Evolutionary conservation across 305 asterid species (phyloP).

Genomic region (Fraxinus angustifolia): DNA sequence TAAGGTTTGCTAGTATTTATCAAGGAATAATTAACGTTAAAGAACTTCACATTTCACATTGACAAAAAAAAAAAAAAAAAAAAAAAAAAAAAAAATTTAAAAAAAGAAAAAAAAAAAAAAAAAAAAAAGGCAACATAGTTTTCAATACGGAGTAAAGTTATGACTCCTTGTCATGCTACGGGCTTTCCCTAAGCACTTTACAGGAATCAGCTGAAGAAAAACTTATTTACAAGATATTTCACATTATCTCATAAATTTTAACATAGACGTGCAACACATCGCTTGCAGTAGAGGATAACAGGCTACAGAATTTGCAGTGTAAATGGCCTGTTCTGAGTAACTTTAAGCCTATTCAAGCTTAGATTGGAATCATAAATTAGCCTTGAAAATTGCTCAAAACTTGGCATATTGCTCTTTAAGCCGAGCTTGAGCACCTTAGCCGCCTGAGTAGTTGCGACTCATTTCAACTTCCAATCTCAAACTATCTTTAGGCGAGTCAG

Average conservation of each 20-base stretch:
- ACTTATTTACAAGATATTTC: background rate
- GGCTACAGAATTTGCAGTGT: background rate
- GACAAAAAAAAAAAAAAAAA: background rate
- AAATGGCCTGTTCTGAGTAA: background rate
- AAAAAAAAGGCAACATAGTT: background rate
- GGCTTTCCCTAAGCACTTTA: background rate
- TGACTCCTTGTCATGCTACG: background rate
- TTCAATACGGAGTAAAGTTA: background rate
- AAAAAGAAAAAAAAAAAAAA: no score
- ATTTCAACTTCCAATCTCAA: background rate
- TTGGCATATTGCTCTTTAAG: background rate
- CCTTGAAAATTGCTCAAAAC: background rate
- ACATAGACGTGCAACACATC: background rate
- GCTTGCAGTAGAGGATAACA: background rate
- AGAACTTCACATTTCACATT: background rate
- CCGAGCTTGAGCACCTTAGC: background rate
- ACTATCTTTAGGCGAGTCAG: background rate
- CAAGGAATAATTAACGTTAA: background rate
- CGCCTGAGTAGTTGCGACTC: background rate
- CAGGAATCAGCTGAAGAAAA: background rate
- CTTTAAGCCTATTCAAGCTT: background rate
- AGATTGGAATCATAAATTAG: background rate
- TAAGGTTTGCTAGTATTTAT: background rate
- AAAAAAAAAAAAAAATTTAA: no score
- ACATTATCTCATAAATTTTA: background rate